A percentile compares a stretch with the other conserved stretches of the same genome.
phyloP scores from a whole-genome alignment of 768 basidiomycete species.

The Nevesoporus exiguus region DNA sequence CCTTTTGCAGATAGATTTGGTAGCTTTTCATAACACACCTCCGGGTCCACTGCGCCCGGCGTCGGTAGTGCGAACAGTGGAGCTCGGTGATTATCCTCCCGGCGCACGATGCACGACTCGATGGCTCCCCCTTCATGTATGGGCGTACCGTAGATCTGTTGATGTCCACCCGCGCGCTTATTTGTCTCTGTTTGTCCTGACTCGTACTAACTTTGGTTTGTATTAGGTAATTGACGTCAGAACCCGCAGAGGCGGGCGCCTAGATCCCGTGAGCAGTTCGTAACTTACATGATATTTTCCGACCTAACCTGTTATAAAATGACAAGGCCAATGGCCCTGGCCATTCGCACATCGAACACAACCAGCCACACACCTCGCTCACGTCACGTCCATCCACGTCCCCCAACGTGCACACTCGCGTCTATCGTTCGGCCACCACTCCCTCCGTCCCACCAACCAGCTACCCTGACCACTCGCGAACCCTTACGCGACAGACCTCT shows the following conservation, averaged over 20 bases:
- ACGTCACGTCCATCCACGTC: conserved; percentile 13
- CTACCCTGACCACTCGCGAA: conserved; percentile 13
- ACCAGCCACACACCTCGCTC: background rate
- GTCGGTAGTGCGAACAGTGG: conserved; percentile 8
- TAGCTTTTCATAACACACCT: conserved; percentile 14
- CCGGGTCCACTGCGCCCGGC: conserved; percentile 17
- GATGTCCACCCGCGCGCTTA: background rate
- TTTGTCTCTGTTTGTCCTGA: conserved; percentile 10
- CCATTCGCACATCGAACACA: background rate
- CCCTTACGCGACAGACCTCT: conserved; percentile 8
- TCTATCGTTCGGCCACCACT: conserved; percentile 8
- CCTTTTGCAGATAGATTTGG: conserved; percentile 9
- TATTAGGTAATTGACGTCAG: conserved; percentile 31
- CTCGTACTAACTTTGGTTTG: conserved; percentile 8
- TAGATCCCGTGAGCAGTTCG: conserved; percentile 16
- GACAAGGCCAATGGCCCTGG: conserved; percentile 10
- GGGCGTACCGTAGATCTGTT: background rate
- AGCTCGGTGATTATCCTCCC: conserved; percentile 23
- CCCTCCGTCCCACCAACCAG: conserved; percentile 20
- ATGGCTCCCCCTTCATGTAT: background rate
- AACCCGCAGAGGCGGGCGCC: conserved; percentile 3
- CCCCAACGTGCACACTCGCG: background rate
- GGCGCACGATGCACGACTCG: conserved; percentile 2
- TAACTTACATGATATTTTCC: conserved; percentile 18
- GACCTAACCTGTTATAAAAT: conserved; percentile 23